Evolutionary conservation across 768 basidiomycete genomes (phyloP), one percentile per base, ranked within the genome.

Genomic region (Leucocoprinus sp.): DNA sequence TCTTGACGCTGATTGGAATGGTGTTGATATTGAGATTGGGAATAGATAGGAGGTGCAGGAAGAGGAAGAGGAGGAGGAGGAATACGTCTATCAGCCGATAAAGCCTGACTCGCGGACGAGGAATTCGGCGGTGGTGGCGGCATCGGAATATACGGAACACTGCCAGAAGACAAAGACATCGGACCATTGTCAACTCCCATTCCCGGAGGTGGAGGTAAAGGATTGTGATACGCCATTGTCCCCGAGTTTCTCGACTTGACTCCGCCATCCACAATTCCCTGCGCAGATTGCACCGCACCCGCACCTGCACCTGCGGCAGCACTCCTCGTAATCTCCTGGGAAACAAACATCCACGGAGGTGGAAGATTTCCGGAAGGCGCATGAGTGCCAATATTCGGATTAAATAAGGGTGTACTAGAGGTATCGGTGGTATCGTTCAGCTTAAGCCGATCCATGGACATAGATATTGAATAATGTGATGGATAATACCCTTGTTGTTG

Each of bases 401-500:
- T n/a, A 23, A 15, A 37, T 37, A 37, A 29, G 14, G 33, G 12
- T 14, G 6, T 14, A 19, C 34, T 22, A 31, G 28, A 11, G 31
- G 18, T 36, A 35, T 35, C 37, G 2, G 43, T n/a, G 14, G 15
- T 19, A 34, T 47, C 38, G 22, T 35, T 40, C 5, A 47, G 38
- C 4, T 45, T 66, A 62, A 33, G 62, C 59, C 51, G 57, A 48
- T 56, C 48, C 52, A 56, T 64, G 61, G 57, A 57, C 49, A 57
- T 58, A 49, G 59, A 87, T 82, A 86, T 88, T 18, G 84, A 86
- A 44, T 75, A 75, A n/a, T 81, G 60, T 4, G 84, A 87, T 1
- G 86, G 86, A 19, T 72, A 73, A 55, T 90, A 90, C 29, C 87
- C 87, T 55, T 90, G 87, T 41, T 64, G 71, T 45, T 78, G 72